Conservation (phyloP, 352 stramenopile species). For the Pythium monospermum region DNA sequence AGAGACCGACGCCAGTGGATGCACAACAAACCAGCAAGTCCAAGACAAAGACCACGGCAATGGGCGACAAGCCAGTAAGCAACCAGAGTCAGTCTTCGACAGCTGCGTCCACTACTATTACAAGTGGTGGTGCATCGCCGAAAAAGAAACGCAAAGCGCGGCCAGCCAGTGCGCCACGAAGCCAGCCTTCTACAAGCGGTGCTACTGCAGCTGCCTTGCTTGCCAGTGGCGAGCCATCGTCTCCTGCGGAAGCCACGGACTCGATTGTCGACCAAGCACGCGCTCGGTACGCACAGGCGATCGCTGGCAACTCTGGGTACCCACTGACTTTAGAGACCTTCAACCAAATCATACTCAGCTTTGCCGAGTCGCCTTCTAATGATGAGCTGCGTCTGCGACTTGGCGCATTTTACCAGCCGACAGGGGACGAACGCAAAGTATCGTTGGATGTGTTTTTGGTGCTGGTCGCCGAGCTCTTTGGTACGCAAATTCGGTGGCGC, state of each 20-base stretch:
- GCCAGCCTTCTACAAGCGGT: too few species aligned
- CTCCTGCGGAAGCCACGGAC: background rate
- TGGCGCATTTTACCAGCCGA: slow-evolving; percentile 46
- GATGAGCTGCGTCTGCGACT: slow-evolving; percentile 33
- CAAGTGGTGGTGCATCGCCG: slow-evolving; percentile 11
- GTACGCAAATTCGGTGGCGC: slow-evolving; percentile 40
- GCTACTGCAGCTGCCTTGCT: too few species aligned
- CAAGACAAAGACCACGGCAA: background rate
- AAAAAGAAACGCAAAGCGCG: slow-evolving; percentile 31
- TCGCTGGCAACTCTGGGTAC: slow-evolving; percentile 26
- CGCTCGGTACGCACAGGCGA: slow-evolving; percentile 6
- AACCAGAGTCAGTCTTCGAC: background rate
- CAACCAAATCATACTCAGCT: slow-evolving; percentile 42
- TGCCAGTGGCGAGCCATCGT: background rate
- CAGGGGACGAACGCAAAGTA: slow-evolving; percentile 52
- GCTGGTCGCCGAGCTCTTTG: slow-evolving; percentile 41
- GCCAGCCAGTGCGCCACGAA: background rate
- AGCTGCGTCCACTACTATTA: background rate
- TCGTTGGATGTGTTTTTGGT: slow-evolving; percentile 42
- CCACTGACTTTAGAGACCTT: slow-evolving; percentile 49
- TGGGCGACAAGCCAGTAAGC: background rate
- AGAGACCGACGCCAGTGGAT: slow-evolving; percentile 16
- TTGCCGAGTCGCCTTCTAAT: slow-evolving; percentile 20
- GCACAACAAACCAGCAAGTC: too few species aligned
- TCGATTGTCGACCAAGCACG: slow-evolving; percentile 3